phyloP scores from a whole-genome alignment of 2,329 filamentous ascomycete genomes.

The Neopestalotiopsis rosae region DNA sequence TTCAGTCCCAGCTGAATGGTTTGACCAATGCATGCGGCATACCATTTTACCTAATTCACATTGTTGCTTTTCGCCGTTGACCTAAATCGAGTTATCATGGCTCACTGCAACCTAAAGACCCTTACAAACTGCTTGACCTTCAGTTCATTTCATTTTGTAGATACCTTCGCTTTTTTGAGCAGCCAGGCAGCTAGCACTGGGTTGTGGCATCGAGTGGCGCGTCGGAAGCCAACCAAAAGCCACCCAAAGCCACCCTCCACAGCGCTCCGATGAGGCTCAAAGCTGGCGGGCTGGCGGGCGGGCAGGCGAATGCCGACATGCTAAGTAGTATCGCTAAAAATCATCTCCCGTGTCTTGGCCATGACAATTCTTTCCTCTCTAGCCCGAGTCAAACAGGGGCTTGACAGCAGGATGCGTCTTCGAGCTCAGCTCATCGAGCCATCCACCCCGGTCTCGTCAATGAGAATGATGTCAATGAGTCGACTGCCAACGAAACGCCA shows the following conservation, averaged over 20 bases:
- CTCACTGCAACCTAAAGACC: neutral
- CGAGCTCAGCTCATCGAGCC: neutral
- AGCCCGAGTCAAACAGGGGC: neutral
- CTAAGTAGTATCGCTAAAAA: neutral
- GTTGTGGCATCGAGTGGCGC: neutral
- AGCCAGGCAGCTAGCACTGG: too few species aligned
- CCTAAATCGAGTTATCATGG: neutral
- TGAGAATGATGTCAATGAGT: neutral
- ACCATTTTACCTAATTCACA: neutral
- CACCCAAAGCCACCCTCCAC: neutral
- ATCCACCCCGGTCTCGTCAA: neutral
- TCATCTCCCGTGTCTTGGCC: neutral
- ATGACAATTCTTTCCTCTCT: neutral
- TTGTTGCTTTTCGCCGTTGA: neutral
- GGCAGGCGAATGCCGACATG: too few species aligned
- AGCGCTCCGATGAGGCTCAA: neutral
- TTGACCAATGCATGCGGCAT: neutral
- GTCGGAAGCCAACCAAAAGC: neutral
- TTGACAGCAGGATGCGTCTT: neutral
- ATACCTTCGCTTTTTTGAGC: neutral
- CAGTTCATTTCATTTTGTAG: neutral
- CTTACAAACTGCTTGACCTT: neutral
- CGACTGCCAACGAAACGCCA: neutral
- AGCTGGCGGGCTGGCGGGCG: neutral
- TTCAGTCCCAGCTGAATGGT: neutral